Evolutionary conservation across 768 basidiomycete species (phyloP), one percentile per base, ranked within the genome.

Genomic region (Albatrellus ellisii): DNA sequence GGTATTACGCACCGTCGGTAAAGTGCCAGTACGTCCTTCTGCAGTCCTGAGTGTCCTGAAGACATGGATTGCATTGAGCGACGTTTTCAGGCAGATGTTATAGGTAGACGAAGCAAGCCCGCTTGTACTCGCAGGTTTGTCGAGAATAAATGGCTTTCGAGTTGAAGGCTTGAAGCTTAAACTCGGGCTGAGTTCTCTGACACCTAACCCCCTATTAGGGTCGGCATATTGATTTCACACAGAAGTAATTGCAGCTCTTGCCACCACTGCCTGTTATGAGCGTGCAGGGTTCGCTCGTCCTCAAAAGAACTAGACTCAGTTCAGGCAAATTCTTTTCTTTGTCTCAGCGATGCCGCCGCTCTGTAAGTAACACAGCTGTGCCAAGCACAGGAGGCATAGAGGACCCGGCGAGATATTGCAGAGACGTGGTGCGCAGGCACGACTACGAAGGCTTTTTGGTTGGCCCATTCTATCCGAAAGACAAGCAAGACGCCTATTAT

Each of bases 391-490:
- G 49, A 25, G 58, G 56, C 36, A 47, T 52, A 18, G 54, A 56
- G 26, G 54, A 76, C 49, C 70, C 79, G 29, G 54, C 60, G 12
- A 66, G 65, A 33, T 87, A 86, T 54, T 91, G 87, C 70, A 69
- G 57, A 45, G 66, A 75, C 27, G 64, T 83, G 43, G 79, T 90
- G 41, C 76, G 68, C 46, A 81, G 75, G 61, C 74, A 84, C 52
- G 87, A 91, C 65, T 84, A 88, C 56, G 84, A 88, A 39, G 77
- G 80, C 12, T 87, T 70, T 55, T 65, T 91, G 22, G 64, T 69
- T 24, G 75, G 77, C 4, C 76, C 77, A 31, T 73, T 84, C 56
- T 89, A 75, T 53, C 81, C 86, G n/a, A 60, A 61, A n/a, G 56
- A 64, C n/a, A 51, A 68, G 44, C 77, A 75, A 58, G 66, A 62